Conservation (phyloP, 192 early-diverging fungal genomes). For the Backusella circina region DNA sequence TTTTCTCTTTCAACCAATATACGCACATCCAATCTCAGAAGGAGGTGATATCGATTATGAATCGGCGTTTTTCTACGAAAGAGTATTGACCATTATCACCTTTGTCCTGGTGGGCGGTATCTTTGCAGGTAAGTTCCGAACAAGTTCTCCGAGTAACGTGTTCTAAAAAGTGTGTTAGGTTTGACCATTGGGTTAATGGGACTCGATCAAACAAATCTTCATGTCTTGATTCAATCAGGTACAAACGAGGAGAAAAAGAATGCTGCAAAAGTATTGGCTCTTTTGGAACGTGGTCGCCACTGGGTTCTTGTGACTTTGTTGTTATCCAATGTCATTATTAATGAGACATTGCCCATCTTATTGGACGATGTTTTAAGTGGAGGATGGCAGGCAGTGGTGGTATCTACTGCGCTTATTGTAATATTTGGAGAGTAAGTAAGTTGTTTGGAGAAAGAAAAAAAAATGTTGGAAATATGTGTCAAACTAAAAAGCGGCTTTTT, state of each 20-base stretch:
- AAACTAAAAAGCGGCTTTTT: background rate
- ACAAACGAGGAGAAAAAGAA: slow-evolving; percentile 61
- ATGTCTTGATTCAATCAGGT: slow-evolving; percentile 81
- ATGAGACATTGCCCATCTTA: slow-evolving; percentile 89
- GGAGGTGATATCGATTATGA: slow-evolving; percentile 11
- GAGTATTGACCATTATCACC: slow-evolving; percentile 9
- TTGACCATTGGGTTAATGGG: slow-evolving; percentile 44
- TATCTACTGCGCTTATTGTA: slow-evolving; percentile 87
- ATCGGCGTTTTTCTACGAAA: slow-evolving; percentile 1
- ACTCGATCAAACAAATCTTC: slow-evolving; percentile 75
- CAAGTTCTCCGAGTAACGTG: background rate
- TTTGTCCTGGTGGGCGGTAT: slow-evolving; percentile 76
- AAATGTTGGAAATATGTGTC: background rate
- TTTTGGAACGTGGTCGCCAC: slow-evolving; percentile 59
- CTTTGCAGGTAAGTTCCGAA: slow-evolving; percentile 61
- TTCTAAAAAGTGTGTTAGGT: background rate
- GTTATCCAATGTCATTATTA: slow-evolving; percentile 91
- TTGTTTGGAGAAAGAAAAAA: background rate
- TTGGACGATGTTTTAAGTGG: slow-evolving; percentile 72
- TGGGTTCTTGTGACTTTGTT: slow-evolving; percentile 94
- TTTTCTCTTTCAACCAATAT: background rate
- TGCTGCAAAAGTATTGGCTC: slow-evolving; percentile 53
- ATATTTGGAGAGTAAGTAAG: slow-evolving; percentile 85
- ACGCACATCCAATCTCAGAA: background rate
- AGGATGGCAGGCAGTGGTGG: slow-evolving; percentile 78